phyloP scores from a whole-genome alignment of 192 early-diverging fungal genomes.

The Gryganskiella cystojenkinii region DNA sequence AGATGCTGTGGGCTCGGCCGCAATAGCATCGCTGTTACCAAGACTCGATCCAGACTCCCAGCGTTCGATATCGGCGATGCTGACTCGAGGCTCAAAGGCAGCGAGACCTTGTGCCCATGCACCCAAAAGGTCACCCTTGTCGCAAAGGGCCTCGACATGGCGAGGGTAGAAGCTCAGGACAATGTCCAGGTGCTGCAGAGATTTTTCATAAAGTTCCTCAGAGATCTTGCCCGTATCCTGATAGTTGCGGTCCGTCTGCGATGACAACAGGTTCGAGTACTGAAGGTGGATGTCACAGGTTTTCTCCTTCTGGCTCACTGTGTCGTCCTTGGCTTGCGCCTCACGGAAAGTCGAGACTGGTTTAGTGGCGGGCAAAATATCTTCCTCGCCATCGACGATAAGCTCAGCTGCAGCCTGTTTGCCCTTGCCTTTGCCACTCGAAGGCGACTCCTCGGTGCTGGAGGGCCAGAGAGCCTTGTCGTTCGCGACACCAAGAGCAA shows the following conservation, averaged over 20 bases:
- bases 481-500: conserved; percentile 43
- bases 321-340: conserved; percentile 34
- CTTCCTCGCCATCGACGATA: conserved; percentile 19
- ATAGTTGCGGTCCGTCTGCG: conserved; percentile 59
- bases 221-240: conserved; percentile 50
- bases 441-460: conserved; percentile 10
- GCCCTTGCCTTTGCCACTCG: conserved; percentile 34
- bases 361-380: conserved; percentile 48
- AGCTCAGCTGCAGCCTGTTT: conserved; percentile 11
- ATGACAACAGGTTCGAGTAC: conserved; percentile 55
- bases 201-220: conserved; percentile 48
- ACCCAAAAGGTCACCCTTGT: conserved; percentile 63
- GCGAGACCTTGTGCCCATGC: conserved; percentile 57
- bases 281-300: conserved; percentile 59
- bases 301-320: conserved; percentile 44
- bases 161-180: conserved; percentile 50
- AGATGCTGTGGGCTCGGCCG: conserved; percentile 18
- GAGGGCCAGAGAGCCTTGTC: conserved; percentile 45
- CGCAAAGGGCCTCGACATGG: conserved; percentile 66
- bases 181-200: conserved; percentile 54
- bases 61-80: conserved; percentile 19
- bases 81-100: conserved; percentile 24
- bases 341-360: conserved; percentile 42
- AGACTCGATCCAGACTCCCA: conserved; percentile 36
- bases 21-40: conserved; percentile 30